Evolutionary conservation across 139 green algal species (phyloP).

Genomic region (Tetraselmis chui): DNA sequence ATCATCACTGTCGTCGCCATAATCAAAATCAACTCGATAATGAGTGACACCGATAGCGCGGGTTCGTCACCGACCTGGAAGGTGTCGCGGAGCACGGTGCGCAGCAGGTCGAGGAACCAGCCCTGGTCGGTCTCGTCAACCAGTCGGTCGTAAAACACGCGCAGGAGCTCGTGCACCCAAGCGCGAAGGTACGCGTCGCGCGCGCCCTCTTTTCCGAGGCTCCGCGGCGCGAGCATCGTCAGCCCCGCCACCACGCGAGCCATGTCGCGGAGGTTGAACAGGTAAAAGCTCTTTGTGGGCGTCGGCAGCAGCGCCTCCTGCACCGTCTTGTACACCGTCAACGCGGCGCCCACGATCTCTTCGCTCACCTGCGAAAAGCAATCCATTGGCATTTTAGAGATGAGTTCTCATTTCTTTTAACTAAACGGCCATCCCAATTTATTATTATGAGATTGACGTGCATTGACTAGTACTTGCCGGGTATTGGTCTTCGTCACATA

Average conservation of each 20-base stretch:
- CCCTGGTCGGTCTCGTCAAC: constrained; percentile 8
- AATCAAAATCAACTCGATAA: no score
- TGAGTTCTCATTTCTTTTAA: no score
- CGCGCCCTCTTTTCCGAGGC: constrained; percentile 5
- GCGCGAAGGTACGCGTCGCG: constrained; percentile 2
- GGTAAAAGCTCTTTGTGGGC: constrained; percentile 34
- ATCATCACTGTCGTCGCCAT: no score
- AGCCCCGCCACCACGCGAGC: constrained; percentile 24
- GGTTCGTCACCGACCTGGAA: neutral
- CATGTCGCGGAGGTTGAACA: constrained; percentile 39
- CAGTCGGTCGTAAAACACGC: constrained; percentile 16
- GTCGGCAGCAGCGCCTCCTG: constrained; percentile 28
- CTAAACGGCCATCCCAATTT: no score
- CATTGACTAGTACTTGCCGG: no score
- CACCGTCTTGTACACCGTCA: constrained; percentile 26
- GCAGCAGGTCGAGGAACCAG: constrained; percentile 15
- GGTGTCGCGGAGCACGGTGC: constrained; percentile 5
- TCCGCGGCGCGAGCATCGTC: neutral
- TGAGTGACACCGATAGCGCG: no score
- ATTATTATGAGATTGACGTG: no score
- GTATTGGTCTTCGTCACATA: no score
- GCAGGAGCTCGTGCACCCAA: constrained; percentile 24
- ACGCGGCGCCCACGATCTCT: constrained; percentile 18
- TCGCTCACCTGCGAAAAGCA: neutral
- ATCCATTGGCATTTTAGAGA: no score